A percentile compares a stretch with the other conserved stretches of the same genome.
These are phyloP conservation scores for Cytospora mali DNA, from an alignment of 2,329 filamentous ascomycete species.

Conservation along the genomic window DNA sequence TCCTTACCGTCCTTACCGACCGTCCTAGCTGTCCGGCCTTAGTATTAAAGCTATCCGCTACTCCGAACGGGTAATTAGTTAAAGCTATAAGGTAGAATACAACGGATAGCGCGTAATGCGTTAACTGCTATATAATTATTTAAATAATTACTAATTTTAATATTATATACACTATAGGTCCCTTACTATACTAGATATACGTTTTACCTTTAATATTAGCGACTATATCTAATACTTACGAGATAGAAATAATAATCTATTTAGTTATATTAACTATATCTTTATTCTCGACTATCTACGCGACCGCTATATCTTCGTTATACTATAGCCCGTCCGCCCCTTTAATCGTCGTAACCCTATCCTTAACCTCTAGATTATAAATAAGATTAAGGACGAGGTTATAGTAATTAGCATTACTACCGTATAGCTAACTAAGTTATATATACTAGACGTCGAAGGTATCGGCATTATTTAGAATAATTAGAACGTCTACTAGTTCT, in stretches of 20 bases:
- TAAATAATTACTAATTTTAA: not conserved
- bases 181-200: not conserved
- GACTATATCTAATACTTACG: not conserved
- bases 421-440: not conserved
- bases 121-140: not conserved
- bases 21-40: not conserved
- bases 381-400: not conserved
- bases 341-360: not conserved
- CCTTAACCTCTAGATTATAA: not conserved
- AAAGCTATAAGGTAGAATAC: not conserved
- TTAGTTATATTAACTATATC: not conserved
- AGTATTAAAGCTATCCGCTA: not conserved
- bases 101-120: not conserved
- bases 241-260: not conserved
- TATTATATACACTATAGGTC: slow-evolving; percentile 1
- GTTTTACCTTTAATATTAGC: not conserved
- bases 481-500: not conserved
- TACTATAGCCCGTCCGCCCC: not conserved
- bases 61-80: not conserved
- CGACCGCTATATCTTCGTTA: not conserved
- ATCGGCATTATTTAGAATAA: not conserved
- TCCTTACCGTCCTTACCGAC: too few relatives aligned
- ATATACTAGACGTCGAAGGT: not conserved
- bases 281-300: not conserved
- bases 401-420: not conserved